phyloP scores from a whole-genome alignment of 257 asterid species.

The Solanum peruvianum region DNA sequence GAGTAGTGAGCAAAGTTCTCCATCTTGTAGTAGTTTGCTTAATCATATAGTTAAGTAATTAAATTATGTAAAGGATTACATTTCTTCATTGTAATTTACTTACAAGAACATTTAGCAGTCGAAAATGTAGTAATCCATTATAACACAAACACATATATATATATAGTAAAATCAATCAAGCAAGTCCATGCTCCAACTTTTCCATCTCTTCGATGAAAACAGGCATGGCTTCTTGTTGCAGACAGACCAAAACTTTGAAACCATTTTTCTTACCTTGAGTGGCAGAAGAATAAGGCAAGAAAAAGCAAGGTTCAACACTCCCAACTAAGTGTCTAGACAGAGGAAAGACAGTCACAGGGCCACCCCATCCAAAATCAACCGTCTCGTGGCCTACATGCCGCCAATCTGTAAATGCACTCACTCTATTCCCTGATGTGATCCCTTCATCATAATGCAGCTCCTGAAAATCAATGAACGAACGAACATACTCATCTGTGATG shows the following conservation, averaged over 20 bases:
- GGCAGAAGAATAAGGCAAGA: constrained; percentile 41
- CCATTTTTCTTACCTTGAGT: constrained; percentile 34
- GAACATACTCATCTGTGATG: constrained; percentile 42
- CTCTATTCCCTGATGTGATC: constrained; percentile 52
- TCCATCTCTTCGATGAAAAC: constrained; percentile 44
- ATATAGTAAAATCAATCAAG: not conserved
- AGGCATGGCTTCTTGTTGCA: constrained; percentile 42
- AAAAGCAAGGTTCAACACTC: constrained; percentile 61
- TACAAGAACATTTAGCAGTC: not conserved
- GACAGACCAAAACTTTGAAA: constrained; percentile 47
- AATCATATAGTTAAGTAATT: constrained; percentile 18
- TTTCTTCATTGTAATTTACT: not conserved
- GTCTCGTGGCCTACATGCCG: constrained; percentile 80
- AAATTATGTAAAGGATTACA: not conserved
- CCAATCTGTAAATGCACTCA: constrained; percentile 91
- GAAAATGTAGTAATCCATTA: not conserved
- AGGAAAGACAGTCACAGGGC: constrained; percentile 66
- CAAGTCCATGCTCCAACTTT: constrained; percentile 6
- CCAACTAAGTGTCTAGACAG: constrained; percentile 62
- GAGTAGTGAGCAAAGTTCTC: constrained; percentile 75
- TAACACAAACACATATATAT: not conserved
- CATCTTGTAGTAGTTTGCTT: constrained; percentile 69
- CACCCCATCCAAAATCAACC: constrained; percentile 85
- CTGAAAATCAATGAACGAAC: constrained; percentile 58
- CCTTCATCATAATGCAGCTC: constrained; percentile 56